Base-by-base conservation (phyloP, 345 rosid species). In the Orychophragmus violaceus region DNA sequence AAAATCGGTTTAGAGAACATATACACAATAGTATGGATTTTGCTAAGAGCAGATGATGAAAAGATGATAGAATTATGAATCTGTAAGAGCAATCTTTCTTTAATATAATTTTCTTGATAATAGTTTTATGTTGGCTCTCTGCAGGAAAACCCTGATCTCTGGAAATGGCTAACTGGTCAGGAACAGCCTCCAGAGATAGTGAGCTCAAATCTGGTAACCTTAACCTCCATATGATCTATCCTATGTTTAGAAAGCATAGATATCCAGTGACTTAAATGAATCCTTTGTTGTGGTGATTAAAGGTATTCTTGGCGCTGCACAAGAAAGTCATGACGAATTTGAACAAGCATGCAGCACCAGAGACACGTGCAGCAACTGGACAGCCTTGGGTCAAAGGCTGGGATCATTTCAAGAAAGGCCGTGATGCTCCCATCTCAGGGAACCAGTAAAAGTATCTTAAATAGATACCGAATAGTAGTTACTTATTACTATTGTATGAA, bases 101-200 rank as follows among this genome's bases (percentile, higher is more conserved):
- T 0, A 50, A 53, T 13, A 8, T 3, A 28, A 13, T 55, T 14
- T n/a, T 9, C 4, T 21, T 28, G 32, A 28, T 28, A 12, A 24
- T n/a, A 37, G 8, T 3, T n/a, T n/a, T 10, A 8, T 28, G 2
- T 64, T 28, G 61, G 18, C 24, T 30, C 64, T 69, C 5, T 70
- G 76, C 84, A 93, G 97, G 99, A 94, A 76, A 90, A 94, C 76
- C 99, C 96, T 9, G 95, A 85, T 56, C 87, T 94, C 24, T 94
- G 99, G 99, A 94, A 85, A 71, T 94, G 97, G 99, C 75, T 94
- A 68, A 88, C 83, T 33, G 82, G 77, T 16, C 97, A 90, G 74
- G 97, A 90, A 82, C 88, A 85, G 80, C 89, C 97, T 30, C 97
- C 96, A 0, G 96, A 90, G 65, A 78, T 79, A 17, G 86, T 94